Evolutionary conservation across 345 rosid genomes (phyloP), one percentile per base, ranked within the genome.

Genomic region (Cardamine resedifolia): DNA sequence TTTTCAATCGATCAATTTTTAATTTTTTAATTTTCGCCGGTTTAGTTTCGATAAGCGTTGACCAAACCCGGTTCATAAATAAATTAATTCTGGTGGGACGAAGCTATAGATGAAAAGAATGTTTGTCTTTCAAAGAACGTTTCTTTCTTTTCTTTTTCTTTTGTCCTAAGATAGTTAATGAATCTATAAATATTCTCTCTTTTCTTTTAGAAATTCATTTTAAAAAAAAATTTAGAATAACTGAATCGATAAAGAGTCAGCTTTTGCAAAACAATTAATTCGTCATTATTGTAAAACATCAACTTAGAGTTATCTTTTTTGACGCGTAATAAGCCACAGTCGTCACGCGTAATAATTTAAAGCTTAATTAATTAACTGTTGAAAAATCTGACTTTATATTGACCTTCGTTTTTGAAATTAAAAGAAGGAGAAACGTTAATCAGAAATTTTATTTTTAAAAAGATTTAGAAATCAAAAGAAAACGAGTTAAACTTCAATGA

Each of bases 91-190:
- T 65, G 21, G 31, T 65, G 27, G 70, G 30, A 73, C 71, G 23
- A 65, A 56, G 24, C 49, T 61, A n/a, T n/a, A 41, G 48, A 11
- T 61, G 31, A 58, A 8, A 64, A 53, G 66, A 73, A 65, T 65
- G 44, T 73, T 48, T 73, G 72, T 57, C 72, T 66, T 47, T 14
- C 52, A 2, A 11, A 16, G 15, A 57, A 73, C 77, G 66, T 73
- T 73, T 56, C 58, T 55, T 45, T 44, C 33, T 65, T 39, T 41
- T 39, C 20, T 39, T 38, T 21, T 47, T 19, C 49, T 18, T 19
- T 20, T 38, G 20, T 55, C 65, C 18, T 14, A 60, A 61, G 67
- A 60, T 70, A 47, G 48, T 70, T 58, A 58, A 70, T 70, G 73
- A 45, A 47, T 58, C 66, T 27, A 41, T 10, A 55, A 7, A 9